A percentile compares a stretch with the other conserved stretches of the same genome.
phyloP scores from a whole-genome alignment of 2,329 filamentous ascomycete genomes.

The Claviceps sp. region DNA sequence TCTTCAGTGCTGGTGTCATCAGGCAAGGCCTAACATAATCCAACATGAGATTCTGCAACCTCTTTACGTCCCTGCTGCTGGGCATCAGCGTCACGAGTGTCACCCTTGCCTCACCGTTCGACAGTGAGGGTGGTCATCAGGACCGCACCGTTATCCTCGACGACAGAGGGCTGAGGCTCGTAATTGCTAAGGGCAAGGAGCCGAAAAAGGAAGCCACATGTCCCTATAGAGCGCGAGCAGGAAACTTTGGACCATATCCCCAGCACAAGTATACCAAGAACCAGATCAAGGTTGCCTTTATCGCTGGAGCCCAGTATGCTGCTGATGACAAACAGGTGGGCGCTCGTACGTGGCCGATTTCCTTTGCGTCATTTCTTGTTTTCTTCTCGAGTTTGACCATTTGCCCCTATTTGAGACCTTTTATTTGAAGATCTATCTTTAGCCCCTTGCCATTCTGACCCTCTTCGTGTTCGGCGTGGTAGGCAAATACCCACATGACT shows the following conservation, averaged over 20 bases:
- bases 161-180: not conserved
- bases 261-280: not conserved
- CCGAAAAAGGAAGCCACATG: not conserved
- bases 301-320: not conserved
- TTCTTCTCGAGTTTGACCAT: too few species aligned
- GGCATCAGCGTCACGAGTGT: not conserved
- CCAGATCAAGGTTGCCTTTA: not conserved
- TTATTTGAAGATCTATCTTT: too few species aligned
- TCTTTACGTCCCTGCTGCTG: not conserved
- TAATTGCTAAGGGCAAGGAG: not conserved
- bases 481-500: not conserved
- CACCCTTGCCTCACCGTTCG: not conserved
- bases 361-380: not conserved
- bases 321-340: not conserved
- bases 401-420: not conserved
- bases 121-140: not conserved
- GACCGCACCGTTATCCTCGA: not conserved
- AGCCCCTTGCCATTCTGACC: not conserved
- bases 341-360: not conserved
- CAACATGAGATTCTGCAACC: not conserved
- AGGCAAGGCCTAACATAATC: not conserved
- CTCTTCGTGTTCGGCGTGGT: not conserved
- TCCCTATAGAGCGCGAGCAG: not conserved
- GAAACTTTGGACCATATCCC: not conserved
- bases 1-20: not conserved